Conservation (phyloP, 2,329 filamentous ascomycete species). For the Aspergillus oerlinghausenensis region DNA sequence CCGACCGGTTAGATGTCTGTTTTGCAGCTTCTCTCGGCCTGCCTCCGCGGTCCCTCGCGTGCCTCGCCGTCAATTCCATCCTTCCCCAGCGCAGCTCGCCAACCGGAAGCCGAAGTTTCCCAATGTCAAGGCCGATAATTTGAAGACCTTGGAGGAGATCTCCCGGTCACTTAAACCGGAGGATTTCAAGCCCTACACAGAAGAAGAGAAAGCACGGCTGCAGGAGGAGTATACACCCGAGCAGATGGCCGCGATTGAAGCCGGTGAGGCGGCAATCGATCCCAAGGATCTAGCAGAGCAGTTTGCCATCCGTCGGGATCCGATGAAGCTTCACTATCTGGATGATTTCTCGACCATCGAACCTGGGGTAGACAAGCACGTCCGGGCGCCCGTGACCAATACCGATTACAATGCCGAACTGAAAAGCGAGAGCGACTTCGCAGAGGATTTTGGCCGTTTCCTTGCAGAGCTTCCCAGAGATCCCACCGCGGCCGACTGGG, state of each 20-base stretch:
- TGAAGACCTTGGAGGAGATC: constrained; percentile 22
- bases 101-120: constrained; percentile 38
- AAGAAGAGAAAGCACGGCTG: constrained; percentile 60
- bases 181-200: constrained; percentile 57
- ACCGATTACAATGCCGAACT: constrained; percentile 56
- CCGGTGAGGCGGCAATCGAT: constrained; percentile 72
- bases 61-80: constrained; percentile 48
- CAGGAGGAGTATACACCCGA: constrained; percentile 68
- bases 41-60: constrained; percentile 35
- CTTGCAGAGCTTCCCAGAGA: constrained; percentile 48
- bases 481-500: constrained; percentile 41
- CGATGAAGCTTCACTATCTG: constrained; percentile 68
- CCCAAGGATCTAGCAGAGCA: constrained; percentile 69
- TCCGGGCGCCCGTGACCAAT: constrained; percentile 47
- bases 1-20: constrained; percentile 47
- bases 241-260: constrained; percentile 76
- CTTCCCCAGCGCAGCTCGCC: constrained; percentile 35
- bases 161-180: constrained; percentile 20
- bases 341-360: constrained; percentile 78
- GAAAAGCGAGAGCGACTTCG: constrained; percentile 59
- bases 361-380: constrained; percentile 70
- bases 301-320: constrained; percentile 66
- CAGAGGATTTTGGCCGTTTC: constrained; percentile 51
- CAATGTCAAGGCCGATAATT: constrained; percentile 34
- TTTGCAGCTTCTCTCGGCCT: constrained; percentile 45